Evolutionary conservation across 2,329 filamentous ascomycete species (phyloP), one percentile per base, ranked within the genome.

Genomic region (Fusarium pseudonygamai): DNA sequence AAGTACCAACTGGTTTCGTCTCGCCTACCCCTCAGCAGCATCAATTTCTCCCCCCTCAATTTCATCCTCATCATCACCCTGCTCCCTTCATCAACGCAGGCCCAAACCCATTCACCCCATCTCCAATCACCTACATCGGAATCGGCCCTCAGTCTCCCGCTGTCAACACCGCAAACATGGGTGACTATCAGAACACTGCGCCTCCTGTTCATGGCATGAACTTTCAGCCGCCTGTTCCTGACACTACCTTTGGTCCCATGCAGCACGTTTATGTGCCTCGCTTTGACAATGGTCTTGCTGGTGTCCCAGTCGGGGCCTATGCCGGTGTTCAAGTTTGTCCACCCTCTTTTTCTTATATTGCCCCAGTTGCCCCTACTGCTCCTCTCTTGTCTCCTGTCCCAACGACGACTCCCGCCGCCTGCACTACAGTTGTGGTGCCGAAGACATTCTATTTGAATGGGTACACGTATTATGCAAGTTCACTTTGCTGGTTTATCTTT

Each of bases 221-320:
- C 78, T 90, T 87, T 75, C 87, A 90, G 76, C 89, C 89, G 2
- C 88, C 87, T 34, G 87, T 89, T 22, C 87, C 88, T 7, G 87
- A 89, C 73, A 89, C 88, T 22, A 87, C 86, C 47, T 84, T 85
- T 77, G 89, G 89, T 7, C 85, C 87, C 5, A 87, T 87, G 64
- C 77, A 84, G 34, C 88, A 91, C 71, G 84, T 85, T 26, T 91
- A 90, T 73, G 80, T 87, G 59, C 89, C 89, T 70, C 88, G 87
- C 47, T 84, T 83, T 73, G 88, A 90, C 75, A 79, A 76, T 47
- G 78, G 78, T 34, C 57, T 78, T 45, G 71, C 78, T 71, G 73
- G 78, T 75, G 67, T 76, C 77, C 79, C 79, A 79, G 80, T 83
- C 75, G 78, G 79, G 81, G 64, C 74, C 63, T 77, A 78, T 62